Evolutionary conservation across 306 rosid species (phyloP), one percentile per base, ranked within the genome.

Genomic region (Vigna radiata): DNA sequence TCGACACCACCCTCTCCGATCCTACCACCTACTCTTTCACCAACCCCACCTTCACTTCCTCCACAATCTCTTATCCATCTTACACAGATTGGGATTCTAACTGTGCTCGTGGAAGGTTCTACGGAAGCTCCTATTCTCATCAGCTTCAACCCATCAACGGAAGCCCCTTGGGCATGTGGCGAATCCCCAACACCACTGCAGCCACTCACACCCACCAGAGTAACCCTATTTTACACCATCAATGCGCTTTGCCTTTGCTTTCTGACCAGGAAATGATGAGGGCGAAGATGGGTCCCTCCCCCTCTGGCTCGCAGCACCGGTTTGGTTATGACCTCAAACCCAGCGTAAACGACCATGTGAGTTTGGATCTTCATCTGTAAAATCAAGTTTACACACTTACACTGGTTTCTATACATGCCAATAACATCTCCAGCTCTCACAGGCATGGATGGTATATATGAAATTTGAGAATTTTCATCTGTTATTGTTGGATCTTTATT

Each of bases 311-410:
- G 5, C 90, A 77, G 69, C 84, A 75, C 61, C 81, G 85, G 64
- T 86, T 67, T 41, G 85, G 67, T 50, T 88, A 83, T 71, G 96
- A 89, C 64, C 31, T 86, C 21, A 86, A 87, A 60, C 73, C 88
- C 4, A 82, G 71, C 53, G 85, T 89, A 10, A 78, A 78, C 39
- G 96, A 90, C 72, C 96, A 83, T 81, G 90, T 93, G 79, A 90
- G 97, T 86, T 91, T 93, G 90, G 97, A 93, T 88, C 97, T 93
- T 89, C 97, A 85, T 86, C 88, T 93, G 88, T 93, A 83, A 85
- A 77, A 77, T 41, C 49, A 25, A 44, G 12, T 46, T 43, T 60
- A 17, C 36, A 44, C 48, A 18, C 2, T 66, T 2, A 37, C 50
- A 37, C 68, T 8, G 25, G 10, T 7, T 8, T 7, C 4, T 15